Evolutionary conservation across 1,139 yeast species (phyloP).

Genomic region (Pichia sp.): DNA sequence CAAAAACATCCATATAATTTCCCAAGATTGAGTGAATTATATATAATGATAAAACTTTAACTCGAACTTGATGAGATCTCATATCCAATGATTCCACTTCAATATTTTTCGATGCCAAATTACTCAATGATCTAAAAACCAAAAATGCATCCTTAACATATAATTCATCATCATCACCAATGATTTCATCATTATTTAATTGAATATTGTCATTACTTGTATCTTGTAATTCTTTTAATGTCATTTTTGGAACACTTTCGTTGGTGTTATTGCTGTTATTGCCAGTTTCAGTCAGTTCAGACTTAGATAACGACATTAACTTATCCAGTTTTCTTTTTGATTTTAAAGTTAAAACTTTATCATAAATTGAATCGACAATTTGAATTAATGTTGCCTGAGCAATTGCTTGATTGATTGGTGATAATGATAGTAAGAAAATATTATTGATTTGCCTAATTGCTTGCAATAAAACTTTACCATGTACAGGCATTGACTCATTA

Average conservation of each 20-base stretch:
- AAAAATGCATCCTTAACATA: slow-evolving; percentile 86
- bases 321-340: background rate
- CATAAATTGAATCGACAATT: slow-evolving; percentile 79
- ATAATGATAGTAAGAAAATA: slow-evolving; percentile 77
- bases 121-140: slow-evolving; percentile 90
- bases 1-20: slow-evolving; percentile 78
- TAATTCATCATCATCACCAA: slow-evolving; percentile 55
- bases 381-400: slow-evolving; percentile 96
- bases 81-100: slow-evolving; percentile 74
- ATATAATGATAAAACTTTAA: slow-evolving; percentile 82
- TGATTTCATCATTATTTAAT: slow-evolving; percentile 42
- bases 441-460: slow-evolving; percentile 93
- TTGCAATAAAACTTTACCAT: slow-evolving; percentile 80
- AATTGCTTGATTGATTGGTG: slow-evolving; percentile 79
- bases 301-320: background rate
- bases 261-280: background rate
- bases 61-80: slow-evolving; percentile 87
- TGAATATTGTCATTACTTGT: slow-evolving; percentile 57
- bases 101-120: slow-evolving; percentile 73
- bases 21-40: slow-evolving; percentile 79
- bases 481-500: slow-evolving; percentile 75
- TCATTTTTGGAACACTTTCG: slow-evolving; percentile 30
- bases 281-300: slow-evolving; percentile 1
- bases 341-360: slow-evolving; percentile 45
- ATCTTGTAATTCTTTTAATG: slow-evolving; percentile 35